Evolutionary conservation across 2,329 filamentous ascomycete species (phyloP), one percentile per base, ranked within the genome.

Genomic region (Fusarium tanahbumbuense): DNA sequence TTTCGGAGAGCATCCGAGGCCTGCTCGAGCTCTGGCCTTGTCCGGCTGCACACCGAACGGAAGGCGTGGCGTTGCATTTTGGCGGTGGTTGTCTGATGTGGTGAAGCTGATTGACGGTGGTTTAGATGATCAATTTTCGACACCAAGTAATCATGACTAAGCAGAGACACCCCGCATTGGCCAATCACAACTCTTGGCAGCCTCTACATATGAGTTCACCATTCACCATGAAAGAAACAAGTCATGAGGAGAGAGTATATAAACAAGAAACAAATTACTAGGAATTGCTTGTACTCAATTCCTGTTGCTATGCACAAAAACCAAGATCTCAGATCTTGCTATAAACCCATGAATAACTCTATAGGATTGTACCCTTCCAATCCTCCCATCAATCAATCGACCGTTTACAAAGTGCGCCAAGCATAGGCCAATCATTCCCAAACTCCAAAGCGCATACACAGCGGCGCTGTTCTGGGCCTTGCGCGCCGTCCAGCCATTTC

Each of bases 11-110:
- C 73, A 30, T 76, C 61, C 11, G 75, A 77, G 58, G 70, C 75
- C 70, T 76, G 76, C 59, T 76, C 69, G 45, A 78, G 67, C 68
- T 81, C 78, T 30, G 78, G 77, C 72, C 76, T 76, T 66, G 79
- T 75, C 55, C 79, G 79, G 64, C 71, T 72, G 68, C 77, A 78
- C 50, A 77, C 76, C 70, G 80, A 81, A 73, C 80, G 80, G 56
- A 83, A 75, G 42, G 77, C 76, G 71, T 80, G 79, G 42, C 77
- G 76, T 59, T 80, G 78, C 80, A 82, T 82, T 65, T 77, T 70
- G 72, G 59, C 65, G 57, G 63, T 57, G 69, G 60, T 58, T 47
- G 67, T 67, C 57, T 63, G 60, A 69, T 60, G 62, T 68, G 67
- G 58, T 56, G 65, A 64, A 57, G 53, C 56, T 67, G 47, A 59